Conservation (phyloP, 352 stramenopile species). For the Stramenopiles sp. region DNA sequence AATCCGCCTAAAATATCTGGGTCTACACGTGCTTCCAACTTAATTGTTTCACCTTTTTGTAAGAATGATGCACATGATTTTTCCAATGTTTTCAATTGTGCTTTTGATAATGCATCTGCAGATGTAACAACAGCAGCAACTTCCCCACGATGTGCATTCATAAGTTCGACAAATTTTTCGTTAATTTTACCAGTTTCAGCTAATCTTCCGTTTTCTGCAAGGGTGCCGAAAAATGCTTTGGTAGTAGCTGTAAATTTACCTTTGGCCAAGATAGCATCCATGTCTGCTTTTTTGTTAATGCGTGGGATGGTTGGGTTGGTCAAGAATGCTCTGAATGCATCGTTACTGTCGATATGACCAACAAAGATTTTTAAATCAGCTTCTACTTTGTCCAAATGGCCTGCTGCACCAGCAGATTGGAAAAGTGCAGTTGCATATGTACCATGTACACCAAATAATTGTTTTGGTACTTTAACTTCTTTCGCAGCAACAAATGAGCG, state of each 20-base stretch:
- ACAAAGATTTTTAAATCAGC: constrained; percentile 66
- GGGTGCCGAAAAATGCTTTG: constrained; percentile 77
- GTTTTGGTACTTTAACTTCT: constrained; percentile 42
- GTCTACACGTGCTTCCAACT: constrained; percentile 72
- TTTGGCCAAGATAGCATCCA: constrained; percentile 64
- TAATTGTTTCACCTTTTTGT: constrained; percentile 64
- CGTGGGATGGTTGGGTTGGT: constrained; percentile 85
- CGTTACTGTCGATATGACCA: constrained; percentile 60
- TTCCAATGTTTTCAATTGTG: constrained; percentile 72
- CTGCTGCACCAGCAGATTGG: constrained; percentile 69
- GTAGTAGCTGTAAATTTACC: constrained; percentile 78
- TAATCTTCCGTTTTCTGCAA: constrained; percentile 86
- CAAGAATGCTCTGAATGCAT: constrained; percentile 72
- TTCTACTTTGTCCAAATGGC: constrained; percentile 49
- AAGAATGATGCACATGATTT: constrained; percentile 55
- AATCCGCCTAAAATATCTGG: constrained; percentile 79
- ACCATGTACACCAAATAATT: constrained; percentile 83
- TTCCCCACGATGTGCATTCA: constrained; percentile 79
- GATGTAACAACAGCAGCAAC: constrained; percentile 88
- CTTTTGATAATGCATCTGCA: constrained; percentile 70
- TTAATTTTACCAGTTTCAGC: constrained; percentile 60
- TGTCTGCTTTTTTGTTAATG: constrained; percentile 50
- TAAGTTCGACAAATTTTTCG: constrained; percentile 65
- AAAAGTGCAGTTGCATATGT: constrained; percentile 92
- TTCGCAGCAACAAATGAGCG: too few relatives aligned